Percentiles rank a stretch among this genome's conserved stretches.
Conservation (phyloP, 306 rosid genomes). For the Sicyos edulis region DNA sequence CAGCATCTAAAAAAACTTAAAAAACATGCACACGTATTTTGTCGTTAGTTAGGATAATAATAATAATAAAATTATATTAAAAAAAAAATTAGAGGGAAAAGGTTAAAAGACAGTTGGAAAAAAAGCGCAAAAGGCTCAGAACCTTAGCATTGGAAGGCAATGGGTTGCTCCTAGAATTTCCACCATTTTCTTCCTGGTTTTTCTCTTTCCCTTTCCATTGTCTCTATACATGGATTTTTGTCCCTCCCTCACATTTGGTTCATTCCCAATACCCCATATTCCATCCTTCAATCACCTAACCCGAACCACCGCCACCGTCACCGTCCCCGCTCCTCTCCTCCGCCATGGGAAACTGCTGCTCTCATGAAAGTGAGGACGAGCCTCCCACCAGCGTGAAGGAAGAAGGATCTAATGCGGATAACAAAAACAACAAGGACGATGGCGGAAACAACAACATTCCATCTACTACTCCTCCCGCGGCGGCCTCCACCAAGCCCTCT, state of each 20-base stretch:
- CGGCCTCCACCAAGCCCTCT: conserved; percentile 29
- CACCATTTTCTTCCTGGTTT: conserved; percentile 28
- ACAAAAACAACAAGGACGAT: background rate
- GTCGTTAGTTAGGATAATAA: too few species aligned
- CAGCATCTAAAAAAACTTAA: too few species aligned
- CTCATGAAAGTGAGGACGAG: conserved; percentile 45
- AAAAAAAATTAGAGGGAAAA: background rate
- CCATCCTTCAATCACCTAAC: conserved; percentile 24
- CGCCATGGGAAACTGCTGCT: conserved; percentile 95
- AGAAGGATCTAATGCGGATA: conserved; percentile 17
- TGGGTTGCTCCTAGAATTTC: conserved; percentile 41
- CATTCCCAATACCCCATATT: conserved; percentile 36
- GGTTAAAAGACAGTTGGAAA: background rate
- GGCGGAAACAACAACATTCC: background rate
- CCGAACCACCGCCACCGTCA: conserved; percentile 13
- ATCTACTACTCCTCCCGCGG: conserved; percentile 33
- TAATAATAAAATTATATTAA: too few species aligned
- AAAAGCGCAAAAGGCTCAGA: background rate
- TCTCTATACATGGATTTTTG: conserved; percentile 22
- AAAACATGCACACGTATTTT: background rate
- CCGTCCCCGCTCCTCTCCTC: conserved; percentile 17
- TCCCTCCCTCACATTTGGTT: conserved; percentile 19
- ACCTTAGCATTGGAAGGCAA: background rate
- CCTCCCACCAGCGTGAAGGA: conserved; percentile 31
- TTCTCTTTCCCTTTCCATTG: conserved; percentile 18